Percentiles rank a stretch among this genome's conserved stretches.
Evolutionary conservation across 768 basidiomycete species (phyloP).

Genomic region (Sistotremastrum suecicum): DNA sequence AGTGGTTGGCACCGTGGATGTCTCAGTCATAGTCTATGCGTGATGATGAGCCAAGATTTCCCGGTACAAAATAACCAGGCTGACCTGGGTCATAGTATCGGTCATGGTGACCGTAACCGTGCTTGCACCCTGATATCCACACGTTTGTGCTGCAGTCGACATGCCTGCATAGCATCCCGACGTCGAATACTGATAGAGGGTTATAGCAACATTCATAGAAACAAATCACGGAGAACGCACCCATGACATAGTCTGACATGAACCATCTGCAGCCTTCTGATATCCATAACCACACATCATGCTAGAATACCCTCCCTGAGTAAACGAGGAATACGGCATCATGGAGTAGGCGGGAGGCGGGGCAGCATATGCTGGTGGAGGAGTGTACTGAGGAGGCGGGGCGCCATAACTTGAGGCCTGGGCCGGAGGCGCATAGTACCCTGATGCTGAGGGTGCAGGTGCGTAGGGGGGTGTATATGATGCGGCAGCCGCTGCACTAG

Average conservation of each 20-base stretch:
- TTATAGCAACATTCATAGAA: not conserved
- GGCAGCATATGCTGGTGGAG: conserved; percentile 19
- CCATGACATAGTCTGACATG: conserved; percentile 43
- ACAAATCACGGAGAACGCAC: conserved; percentile 22
- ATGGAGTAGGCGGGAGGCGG: conserved; percentile 26
- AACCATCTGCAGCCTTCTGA: conserved; percentile 37
- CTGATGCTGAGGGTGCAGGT: conserved; percentile 17
- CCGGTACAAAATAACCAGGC: conserved; percentile 1
- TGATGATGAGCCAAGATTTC: not conserved
- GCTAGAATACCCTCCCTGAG: conserved; percentile 47
- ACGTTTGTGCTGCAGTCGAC: conserved; percentile 1
- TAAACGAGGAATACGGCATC: conserved; percentile 50
- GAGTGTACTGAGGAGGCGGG: conserved; percentile 16
- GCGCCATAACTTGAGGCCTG: conserved; percentile 6
- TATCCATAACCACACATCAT: conserved; percentile 64
- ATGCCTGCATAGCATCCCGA: conserved; percentile 39
- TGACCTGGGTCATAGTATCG: conserved; percentile 19
- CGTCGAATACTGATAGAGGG: conserved; percentile 13
- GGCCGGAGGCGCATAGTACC: conserved; percentile 3
- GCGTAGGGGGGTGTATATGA: conserved; percentile 19
- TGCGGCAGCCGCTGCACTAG: conserved; percentile 2
- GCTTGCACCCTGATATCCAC: conserved; percentile 7
- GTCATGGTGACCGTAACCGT: not conserved
- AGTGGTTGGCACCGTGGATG: not conserved
- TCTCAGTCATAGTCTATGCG: not conserved